These are phyloP conservation scores for Populus simonii DNA, from an alignment of 345 rosid genomes.

Conservation along the genomic window DNA sequence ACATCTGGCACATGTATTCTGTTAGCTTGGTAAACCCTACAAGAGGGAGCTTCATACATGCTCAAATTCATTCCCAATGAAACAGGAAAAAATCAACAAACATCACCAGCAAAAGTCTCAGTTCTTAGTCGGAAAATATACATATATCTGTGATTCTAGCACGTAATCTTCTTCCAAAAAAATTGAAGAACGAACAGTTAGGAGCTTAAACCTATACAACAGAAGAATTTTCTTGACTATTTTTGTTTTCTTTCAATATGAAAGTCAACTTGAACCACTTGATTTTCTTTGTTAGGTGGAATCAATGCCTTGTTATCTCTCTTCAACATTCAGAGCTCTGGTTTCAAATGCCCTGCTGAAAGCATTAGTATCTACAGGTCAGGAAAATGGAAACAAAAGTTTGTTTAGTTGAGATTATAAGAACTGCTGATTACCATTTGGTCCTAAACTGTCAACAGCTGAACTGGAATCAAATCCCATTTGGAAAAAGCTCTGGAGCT, in stretches of 20 bases:
- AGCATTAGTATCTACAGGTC: background rate
- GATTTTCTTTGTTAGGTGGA: constrained; percentile 26
- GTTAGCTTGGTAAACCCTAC: no score
- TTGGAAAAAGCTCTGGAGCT: constrained; percentile 67
- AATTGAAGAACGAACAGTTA: constrained; percentile 42
- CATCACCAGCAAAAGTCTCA: constrained; percentile 22
- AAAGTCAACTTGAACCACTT: constrained; percentile 31
- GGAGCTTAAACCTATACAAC: constrained; percentile 58
- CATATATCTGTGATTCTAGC: constrained; percentile 33
- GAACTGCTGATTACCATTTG: constrained; percentile 42
- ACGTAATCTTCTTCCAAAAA: constrained; percentile 45
- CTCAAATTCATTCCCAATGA: constrained; percentile 20
- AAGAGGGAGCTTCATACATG: background rate
- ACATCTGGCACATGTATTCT: no score
- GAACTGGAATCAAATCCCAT: constrained; percentile 72
- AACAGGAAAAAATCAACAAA: background rate
- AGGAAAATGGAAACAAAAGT: background rate
- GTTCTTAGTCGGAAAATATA: constrained; percentile 22
- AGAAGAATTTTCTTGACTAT: constrained; percentile 9
- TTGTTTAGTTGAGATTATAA: background rate
- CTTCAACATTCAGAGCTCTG: constrained; percentile 47
- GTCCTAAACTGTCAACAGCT: constrained; percentile 51
- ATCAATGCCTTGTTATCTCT: constrained; percentile 3
- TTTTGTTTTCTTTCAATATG: constrained; percentile 18
- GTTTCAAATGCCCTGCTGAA: constrained; percentile 57